Base-by-base conservation (phyloP, 805 yeast genomes). In the Yarrowia sp. region DNA sequence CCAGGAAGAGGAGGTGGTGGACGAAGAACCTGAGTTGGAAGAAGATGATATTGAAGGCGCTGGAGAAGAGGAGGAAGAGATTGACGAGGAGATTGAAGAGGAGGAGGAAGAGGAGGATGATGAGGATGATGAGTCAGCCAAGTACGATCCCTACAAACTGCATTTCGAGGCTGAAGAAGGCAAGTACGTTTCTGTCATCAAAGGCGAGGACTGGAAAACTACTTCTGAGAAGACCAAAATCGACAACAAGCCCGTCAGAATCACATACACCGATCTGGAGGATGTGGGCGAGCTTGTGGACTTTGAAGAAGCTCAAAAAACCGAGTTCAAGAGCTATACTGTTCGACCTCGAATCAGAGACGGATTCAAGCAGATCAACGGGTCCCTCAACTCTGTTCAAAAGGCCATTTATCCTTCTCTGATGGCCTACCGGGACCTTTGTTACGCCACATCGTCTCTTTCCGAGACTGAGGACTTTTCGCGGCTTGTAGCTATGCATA, bases 111-210 rank as follows among this genome's bases (percentile, higher is more conserved):
- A n/a, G 7, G 33, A 42, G 14, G 50, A 30, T 3, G 64, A 56
- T 1, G 39, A 36, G 7, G 33, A 24, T 2, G 47, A 17, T 5
- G 30, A 56, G 40, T 10, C 20, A 2, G 49, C 33, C 33, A 77
- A 58, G 12, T 75, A 77, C 9, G 97, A 94, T 77, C 91, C 96
- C 0, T 92, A 90, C 72, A 90, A 90, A 70, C 74, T 78, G 13
- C 98, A 93, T 76, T 93, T 89, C 76, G 88, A 70, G n/a, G 68
- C 69, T 4, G 72, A 71, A n/a, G 70, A 69, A 19, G 72, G 71
- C 38, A 72, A 76, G 38, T 61, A 61, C 44, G 43, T 61, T 15
- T 38, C 66, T 30, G 55, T 20, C 34, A 14, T 61, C 38, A 46
- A 61, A 30, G 15, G 55, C 3, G 55, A 46, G 34, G 55, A 61